A percentile compares a stretch with the other conserved stretches of the same genome.
These are phyloP conservation scores for Populus hybrid DNA, from an alignment of 441 rosid genomes.

Conservation along the genomic window DNA sequence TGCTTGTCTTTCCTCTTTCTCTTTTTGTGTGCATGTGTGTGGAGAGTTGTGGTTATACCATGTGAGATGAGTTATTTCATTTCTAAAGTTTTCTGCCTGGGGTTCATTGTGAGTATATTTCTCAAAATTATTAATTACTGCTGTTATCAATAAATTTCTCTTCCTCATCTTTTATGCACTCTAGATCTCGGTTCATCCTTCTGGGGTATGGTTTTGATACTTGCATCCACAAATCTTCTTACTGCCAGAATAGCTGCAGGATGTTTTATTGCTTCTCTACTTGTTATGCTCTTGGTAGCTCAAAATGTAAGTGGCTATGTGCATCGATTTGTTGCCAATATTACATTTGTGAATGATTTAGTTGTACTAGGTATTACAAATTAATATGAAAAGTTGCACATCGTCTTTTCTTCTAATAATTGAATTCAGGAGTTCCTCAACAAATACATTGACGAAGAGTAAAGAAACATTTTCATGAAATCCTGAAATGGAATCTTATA, in stretches of 20 bases:
- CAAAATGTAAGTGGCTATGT: slow-evolving; percentile 62
- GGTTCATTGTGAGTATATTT: slow-evolving; percentile 1
- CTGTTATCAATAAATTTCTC: not conserved
- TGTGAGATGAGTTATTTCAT: slow-evolving; percentile 1
- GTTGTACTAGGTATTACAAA: not conserved
- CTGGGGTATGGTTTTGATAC: slow-evolving; percentile 95
- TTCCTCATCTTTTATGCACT: slow-evolving; percentile 9
- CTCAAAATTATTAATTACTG: not conserved
- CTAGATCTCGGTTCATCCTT: slow-evolving; percentile 95
- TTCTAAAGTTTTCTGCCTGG: slow-evolving; percentile 1
- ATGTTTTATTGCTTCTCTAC: slow-evolving; percentile 65
- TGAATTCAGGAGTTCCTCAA: not conserved
- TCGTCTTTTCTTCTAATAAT: not conserved
- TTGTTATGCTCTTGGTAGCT: slow-evolving; percentile 76
- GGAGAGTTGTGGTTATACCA: slow-evolving; percentile 27
- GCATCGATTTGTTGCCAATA: not conserved
- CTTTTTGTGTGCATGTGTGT: slow-evolving; percentile 19
- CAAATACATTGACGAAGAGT: not conserved
- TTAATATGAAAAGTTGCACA: not conserved
- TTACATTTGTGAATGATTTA: slow-evolving; percentile 6
- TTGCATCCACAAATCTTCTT: slow-evolving; percentile 79
- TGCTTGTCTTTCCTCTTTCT: not conserved
- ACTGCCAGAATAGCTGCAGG: slow-evolving; percentile 93
- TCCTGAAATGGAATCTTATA: not conserved
- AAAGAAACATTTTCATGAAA: not conserved